These are phyloP conservation scores for Pichia rugopelliculosa DNA, from an alignment of 805 yeast genomes.

Conservation along the genomic window DNA sequence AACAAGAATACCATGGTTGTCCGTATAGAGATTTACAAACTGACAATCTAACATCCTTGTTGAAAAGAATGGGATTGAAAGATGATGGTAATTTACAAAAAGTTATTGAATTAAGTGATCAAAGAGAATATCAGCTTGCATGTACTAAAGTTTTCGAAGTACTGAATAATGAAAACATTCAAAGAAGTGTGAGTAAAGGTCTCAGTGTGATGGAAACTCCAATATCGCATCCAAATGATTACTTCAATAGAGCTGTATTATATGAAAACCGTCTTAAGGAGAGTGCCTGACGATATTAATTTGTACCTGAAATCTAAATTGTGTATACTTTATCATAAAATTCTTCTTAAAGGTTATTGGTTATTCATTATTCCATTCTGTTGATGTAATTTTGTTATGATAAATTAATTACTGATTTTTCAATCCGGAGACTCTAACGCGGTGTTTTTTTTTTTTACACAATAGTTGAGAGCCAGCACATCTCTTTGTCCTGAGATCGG, in stretches of 20 bases:
- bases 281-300: not conserved
- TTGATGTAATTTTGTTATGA: too few species aligned
- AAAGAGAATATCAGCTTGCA: slow-evolving; percentile 73
- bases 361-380: too few species aligned
- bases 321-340: too few species aligned
- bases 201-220: slow-evolving; percentile 45
- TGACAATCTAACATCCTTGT: slow-evolving; percentile 52
- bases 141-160: slow-evolving; percentile 84
- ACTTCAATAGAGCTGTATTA: slow-evolving; percentile 70
- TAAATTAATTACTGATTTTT: too few species aligned
- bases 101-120: slow-evolving; percentile 59
- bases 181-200: slow-evolving; percentile 31
- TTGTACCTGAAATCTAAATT: not conserved
- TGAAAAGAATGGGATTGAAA: slow-evolving; percentile 57
- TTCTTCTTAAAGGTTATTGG: too few species aligned
- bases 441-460: too few species aligned
- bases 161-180: slow-evolving; percentile 43
- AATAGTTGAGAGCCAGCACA: too few species aligned
- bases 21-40: slow-evolving; percentile 73
- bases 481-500: too few species aligned
- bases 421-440: too few species aligned
- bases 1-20: slow-evolving; percentile 80
- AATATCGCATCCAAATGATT: slow-evolving; percentile 81
- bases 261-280: slow-evolving; percentile 32
- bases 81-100: slow-evolving; percentile 45